These are phyloP conservation scores for Nemophila menziesii DNA, from an alignment of 257 asterid genomes.

Conservation along the genomic window DNA sequence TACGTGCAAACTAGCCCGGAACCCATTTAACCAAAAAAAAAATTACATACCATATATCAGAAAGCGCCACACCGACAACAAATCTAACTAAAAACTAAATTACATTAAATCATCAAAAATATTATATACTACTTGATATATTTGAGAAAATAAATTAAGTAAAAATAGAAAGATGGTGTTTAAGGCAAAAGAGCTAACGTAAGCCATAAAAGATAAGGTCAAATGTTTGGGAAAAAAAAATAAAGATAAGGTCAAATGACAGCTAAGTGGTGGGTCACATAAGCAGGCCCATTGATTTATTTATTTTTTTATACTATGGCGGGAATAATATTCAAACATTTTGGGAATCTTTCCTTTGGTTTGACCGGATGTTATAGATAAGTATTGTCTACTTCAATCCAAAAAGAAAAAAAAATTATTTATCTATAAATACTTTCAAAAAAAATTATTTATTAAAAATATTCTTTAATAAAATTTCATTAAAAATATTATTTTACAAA, in stretches of 20 bases:
- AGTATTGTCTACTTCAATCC: neutral
- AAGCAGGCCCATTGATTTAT: conserved; percentile 11
- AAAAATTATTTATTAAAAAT: too few relatives aligned
- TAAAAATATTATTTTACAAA: too few relatives aligned
- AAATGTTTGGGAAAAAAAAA: neutral
- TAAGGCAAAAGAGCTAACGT: conserved; percentile 11
- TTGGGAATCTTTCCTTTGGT: neutral
- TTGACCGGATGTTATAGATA: conserved; percentile 4
- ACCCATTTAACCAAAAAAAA: too few relatives aligned
- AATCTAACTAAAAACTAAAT: too few relatives aligned
- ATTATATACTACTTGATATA: neutral
- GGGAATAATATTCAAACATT: conserved; percentile 24
- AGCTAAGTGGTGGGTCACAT: too few relatives aligned
- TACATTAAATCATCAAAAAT: too few relatives aligned
- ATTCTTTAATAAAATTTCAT: too few relatives aligned
- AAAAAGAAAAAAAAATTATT: too few relatives aligned
- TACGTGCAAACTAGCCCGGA: too few relatives aligned
- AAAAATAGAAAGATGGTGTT: conserved; percentile 1
- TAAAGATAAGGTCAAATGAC: conserved; percentile 10
- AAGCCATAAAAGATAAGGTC: conserved; percentile 3
- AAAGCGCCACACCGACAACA: neutral
- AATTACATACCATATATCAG: neutral
- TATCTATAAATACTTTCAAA: too few relatives aligned
- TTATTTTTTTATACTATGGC: conserved; percentile 2
- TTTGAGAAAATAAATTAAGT: neutral